These are phyloP conservation scores for Dalechampia spathulata DNA, from an alignment of 441 rosid species.

Conservation along the genomic window DNA sequence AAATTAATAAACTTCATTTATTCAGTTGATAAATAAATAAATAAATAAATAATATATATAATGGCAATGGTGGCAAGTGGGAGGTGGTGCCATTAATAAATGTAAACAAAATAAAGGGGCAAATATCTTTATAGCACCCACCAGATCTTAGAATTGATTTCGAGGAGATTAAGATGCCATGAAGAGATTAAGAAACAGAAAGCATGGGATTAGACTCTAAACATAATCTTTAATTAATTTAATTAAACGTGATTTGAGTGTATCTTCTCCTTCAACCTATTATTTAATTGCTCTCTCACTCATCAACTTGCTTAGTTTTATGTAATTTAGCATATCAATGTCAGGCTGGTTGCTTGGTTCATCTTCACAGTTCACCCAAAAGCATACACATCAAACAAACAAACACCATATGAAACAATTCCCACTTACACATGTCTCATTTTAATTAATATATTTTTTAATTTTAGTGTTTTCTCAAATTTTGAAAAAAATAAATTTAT, in stretches of 20 bases:
- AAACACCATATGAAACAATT: too few relatives aligned
- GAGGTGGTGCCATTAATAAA: conserved; percentile 16
- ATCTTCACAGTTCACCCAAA: too few relatives aligned
- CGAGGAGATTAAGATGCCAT: conserved; percentile 41
- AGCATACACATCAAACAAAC: too few relatives aligned
- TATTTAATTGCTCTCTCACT: conserved; percentile 16
- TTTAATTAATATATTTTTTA: too few relatives aligned
- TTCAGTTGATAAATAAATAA: too few relatives aligned
- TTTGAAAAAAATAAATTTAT: too few relatives aligned
- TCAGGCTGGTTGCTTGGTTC: conserved; percentile 7
- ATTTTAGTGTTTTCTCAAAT: too few relatives aligned
- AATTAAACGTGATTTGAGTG: conserved; percentile 6
- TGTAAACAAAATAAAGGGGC: conserved; percentile 9
- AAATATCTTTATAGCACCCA: conserved; percentile 8
- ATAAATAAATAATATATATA: too few relatives aligned
- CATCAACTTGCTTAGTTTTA: conserved; percentile 13
- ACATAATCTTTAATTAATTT: conserved; percentile 17
- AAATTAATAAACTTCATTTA: too few relatives aligned
- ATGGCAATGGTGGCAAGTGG: conserved; percentile 12
- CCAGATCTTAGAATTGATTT: conserved; percentile 12
- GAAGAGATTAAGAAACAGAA: conserved; percentile 10
- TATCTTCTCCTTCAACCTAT: conserved; percentile 10
- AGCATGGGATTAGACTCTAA: conserved; percentile 14
- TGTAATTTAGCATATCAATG: background rate
- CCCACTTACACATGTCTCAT: too few relatives aligned